Evolutionary conservation across 2,329 filamentous ascomycete species (phyloP).

Genomic region (Exophiala sideris): DNA sequence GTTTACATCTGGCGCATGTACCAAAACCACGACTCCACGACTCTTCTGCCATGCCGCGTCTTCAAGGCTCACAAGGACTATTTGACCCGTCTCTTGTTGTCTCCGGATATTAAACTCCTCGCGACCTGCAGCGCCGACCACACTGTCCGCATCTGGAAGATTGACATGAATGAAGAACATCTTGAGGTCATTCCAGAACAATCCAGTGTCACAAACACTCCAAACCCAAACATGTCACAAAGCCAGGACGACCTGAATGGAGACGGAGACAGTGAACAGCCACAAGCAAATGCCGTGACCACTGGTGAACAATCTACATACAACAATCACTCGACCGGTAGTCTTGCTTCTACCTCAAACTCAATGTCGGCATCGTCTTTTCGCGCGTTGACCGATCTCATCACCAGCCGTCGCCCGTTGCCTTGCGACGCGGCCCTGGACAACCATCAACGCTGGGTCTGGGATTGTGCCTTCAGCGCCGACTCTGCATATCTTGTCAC

Average conservation of each 20-base stretch:
- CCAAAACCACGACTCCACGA: constrained; percentile 76
- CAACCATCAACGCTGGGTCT: constrained; percentile 93
- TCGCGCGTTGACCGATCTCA: constrained; percentile 19
- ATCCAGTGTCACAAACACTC: neutral
- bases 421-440: constrained; percentile 82
- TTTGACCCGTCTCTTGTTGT: constrained; percentile 86
- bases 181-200: constrained; percentile 27
- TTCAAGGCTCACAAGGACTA: constrained; percentile 90
- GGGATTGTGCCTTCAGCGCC: constrained; percentile 93
- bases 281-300: constrained; percentile 3
- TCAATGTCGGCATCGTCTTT: constrained; percentile 13
- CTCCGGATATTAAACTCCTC: constrained; percentile 88
- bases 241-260: constrained; percentile 1
- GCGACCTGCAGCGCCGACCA: constrained; percentile 93
- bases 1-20: constrained; percentile 97
- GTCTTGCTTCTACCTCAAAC: constrained; percentile 9
- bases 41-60: constrained; percentile 79
- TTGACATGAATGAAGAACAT: constrained; percentile 63
- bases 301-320: neutral
- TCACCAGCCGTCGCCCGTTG: constrained; percentile 45
- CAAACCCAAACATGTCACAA: neutral
- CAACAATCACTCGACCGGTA: constrained; percentile 9
- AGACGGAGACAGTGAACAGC: neutral
- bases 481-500: constrained; percentile 92
- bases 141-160: constrained; percentile 93